These are phyloP conservation scores for Begonia loranthoides DNA, from an alignment of 306 rosid genomes.

Conservation along the genomic window DNA sequence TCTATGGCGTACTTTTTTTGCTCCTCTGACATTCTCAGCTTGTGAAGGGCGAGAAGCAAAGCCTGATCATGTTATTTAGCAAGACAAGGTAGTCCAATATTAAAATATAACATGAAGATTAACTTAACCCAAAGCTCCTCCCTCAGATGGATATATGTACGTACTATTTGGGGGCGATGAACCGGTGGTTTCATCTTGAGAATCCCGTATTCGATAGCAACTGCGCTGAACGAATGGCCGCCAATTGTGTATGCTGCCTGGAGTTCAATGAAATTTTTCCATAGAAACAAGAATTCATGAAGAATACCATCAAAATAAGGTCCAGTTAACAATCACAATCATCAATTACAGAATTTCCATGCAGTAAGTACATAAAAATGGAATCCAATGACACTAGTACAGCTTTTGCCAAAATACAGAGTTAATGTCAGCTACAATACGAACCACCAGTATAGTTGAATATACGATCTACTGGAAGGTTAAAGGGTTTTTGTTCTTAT, in stretches of 20 bases:
- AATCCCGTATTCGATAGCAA: slow-evolving; percentile 50
- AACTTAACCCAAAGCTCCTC: neutral
- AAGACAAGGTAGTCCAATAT: slow-evolving; percentile 10
- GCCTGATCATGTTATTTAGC: slow-evolving; percentile 29
- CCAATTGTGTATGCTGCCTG: slow-evolving; percentile 68
- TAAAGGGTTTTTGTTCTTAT: too few relatives aligned
- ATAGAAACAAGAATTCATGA: neutral
- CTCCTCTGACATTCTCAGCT: slow-evolving; percentile 54
- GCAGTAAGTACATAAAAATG: neutral
- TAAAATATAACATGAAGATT: slow-evolving; percentile 6
- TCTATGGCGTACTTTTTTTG: slow-evolving; percentile 38
- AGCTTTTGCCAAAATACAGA: neutral
- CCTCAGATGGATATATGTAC: neutral
- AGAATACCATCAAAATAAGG: neutral
- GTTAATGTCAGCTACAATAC: neutral
- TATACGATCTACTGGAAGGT: too few relatives aligned
- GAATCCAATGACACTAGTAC: neutral
- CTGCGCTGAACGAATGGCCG: slow-evolving; percentile 59
- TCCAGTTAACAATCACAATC: neutral
- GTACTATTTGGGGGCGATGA: slow-evolving; percentile 74
- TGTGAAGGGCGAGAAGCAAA: slow-evolving; percentile 68
- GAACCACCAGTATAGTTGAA: too few relatives aligned
- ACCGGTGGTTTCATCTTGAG: slow-evolving; percentile 64
- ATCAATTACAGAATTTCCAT: neutral
- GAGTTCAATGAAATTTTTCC: neutral